phyloP scores from a whole-genome alignment of 331 rosid species.

The Acacia concinna region DNA sequence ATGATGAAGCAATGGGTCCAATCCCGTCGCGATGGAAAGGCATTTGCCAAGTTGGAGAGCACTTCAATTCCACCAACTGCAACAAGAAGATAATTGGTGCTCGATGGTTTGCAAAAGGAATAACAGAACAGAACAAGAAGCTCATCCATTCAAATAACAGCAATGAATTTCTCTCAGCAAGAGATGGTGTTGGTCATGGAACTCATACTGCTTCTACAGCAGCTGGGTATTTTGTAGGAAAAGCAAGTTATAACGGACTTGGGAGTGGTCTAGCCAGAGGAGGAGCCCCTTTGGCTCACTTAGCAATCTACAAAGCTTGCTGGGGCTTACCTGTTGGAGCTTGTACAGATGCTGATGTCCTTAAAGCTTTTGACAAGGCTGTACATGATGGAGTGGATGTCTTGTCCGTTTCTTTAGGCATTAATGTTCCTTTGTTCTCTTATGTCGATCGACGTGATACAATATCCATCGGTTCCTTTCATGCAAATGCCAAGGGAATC shows the following conservation, averaged over 20 bases:
- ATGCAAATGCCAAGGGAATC: slow-evolving; percentile 60
- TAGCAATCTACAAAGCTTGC: slow-evolving; percentile 75
- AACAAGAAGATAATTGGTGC: slow-evolving; percentile 78
- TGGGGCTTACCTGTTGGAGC: slow-evolving; percentile 45
- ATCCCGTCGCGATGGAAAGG: slow-evolving; percentile 74
- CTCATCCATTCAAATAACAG: slow-evolving; percentile 36
- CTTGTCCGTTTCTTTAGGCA: slow-evolving; percentile 57
- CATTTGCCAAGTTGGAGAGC: slow-evolving; percentile 65
- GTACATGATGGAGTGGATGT: slow-evolving; percentile 76
- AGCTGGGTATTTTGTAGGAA: slow-evolving; percentile 56
- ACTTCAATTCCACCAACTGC: slow-evolving; percentile 57
- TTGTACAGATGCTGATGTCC: slow-evolving; percentile 62
- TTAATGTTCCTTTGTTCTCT: slow-evolving; percentile 53
- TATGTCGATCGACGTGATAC: slow-evolving; percentile 61
- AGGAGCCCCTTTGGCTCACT: slow-evolving; percentile 81
- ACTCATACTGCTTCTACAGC: slow-evolving; percentile 80
- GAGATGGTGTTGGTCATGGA: slow-evolving; percentile 76
- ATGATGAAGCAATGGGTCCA: slow-evolving; percentile 62
- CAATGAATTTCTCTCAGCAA: slow-evolving; percentile 55
- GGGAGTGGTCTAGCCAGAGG: slow-evolving; percentile 78
- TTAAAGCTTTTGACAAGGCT: slow-evolving; percentile 81
- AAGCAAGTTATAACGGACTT: slow-evolving; percentile 57
- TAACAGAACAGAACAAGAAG: slow-evolving; percentile 26
- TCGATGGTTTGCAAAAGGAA: slow-evolving; percentile 70
- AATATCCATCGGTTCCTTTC: slow-evolving; percentile 66